These are phyloP conservation scores for Paecilomyces formosus DNA, from an alignment of 2,329 filamentous ascomycete species.

Conservation along the genomic window DNA sequence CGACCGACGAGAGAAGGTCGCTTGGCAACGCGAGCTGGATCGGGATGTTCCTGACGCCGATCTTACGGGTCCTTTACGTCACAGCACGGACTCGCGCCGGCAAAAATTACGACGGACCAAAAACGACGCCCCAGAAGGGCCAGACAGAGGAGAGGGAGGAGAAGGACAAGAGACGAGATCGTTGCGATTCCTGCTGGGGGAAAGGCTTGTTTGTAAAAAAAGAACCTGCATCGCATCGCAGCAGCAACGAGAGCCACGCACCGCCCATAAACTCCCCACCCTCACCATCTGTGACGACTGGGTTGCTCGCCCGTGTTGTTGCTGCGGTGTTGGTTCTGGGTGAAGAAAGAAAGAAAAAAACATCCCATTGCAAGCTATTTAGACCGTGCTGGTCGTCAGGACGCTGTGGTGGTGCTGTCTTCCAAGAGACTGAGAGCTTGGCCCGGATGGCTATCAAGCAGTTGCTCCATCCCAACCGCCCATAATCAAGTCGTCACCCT, in stretches of 20 bases:
- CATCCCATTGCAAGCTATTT: background rate
- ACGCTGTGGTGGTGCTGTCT: background rate
- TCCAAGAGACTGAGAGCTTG: background rate
- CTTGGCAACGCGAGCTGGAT: background rate
- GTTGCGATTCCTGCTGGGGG: background rate
- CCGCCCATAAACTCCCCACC: background rate
- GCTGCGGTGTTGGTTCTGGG: background rate
- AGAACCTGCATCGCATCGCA: background rate
- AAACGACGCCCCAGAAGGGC: background rate
- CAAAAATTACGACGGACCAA: background rate
- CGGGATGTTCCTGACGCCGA: background rate
- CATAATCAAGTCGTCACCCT: background rate
- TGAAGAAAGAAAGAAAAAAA: background rate
- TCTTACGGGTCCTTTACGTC: conserved; percentile 7
- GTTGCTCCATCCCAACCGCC: background rate
- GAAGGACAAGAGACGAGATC: background rate
- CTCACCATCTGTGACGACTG: background rate
- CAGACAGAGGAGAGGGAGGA: background rate
- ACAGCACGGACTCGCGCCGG: background rate
- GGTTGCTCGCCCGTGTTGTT: background rate
- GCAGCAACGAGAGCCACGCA: background rate
- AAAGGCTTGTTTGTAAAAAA: background rate
- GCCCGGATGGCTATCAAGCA: background rate
- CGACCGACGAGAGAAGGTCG: no score
- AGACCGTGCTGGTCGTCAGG: background rate